Base-by-base conservation (phyloP, 257 asterid genomes). In the Solanum habrochaites region DNA sequence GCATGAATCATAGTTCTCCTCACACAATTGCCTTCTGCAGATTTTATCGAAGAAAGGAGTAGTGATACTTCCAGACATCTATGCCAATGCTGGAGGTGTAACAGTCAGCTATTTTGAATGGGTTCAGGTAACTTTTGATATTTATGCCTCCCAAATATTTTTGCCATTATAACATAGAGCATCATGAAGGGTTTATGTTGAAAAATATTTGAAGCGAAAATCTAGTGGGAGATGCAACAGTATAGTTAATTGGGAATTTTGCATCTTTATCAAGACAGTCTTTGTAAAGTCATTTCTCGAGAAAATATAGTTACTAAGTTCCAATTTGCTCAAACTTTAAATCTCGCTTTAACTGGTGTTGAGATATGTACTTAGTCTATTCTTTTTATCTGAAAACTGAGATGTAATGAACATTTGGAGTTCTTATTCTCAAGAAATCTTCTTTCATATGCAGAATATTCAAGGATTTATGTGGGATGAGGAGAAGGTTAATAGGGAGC, bases 391-490 rank as follows among this genome's bases (percentile, higher is more conserved):
- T 72, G 27, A 32, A 70, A 70, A 75, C 82, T 74, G 35, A 75
- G 60, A 75, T n/a, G 60, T 75, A 23, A 4, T 0, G 60, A 42
- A 1, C 27, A 13, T n/a, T 77, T 15, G 15, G 23, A 40, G 40
- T 43, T 77, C 8, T 75, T 77, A 4, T 43, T 77, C 62, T 77
- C 32, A 43, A 13, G 0, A 42, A 11, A 5, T 42, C 9, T 66
- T 45, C 80, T 40, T 21, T 85, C 42, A 11, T 83, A 42, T 87
- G 90, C 91, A 94, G 99, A 96, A 96, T 83, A 95, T 95, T 89
- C 99, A 95, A 92, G 97, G 99, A 29, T 96, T 96, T 77, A 92
- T 94, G 98, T 96, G 99, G 98, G 96, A 91, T 1, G 99, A 96
- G 83, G 96, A 93, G 52, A 94, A 96, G 91, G 98, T 96, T 82